A percentile compares a stretch with the other conserved stretches of the same genome.
phyloP scores from a whole-genome alignment of 257 asterid genomes.

The Gentiana dahurica region DNA sequence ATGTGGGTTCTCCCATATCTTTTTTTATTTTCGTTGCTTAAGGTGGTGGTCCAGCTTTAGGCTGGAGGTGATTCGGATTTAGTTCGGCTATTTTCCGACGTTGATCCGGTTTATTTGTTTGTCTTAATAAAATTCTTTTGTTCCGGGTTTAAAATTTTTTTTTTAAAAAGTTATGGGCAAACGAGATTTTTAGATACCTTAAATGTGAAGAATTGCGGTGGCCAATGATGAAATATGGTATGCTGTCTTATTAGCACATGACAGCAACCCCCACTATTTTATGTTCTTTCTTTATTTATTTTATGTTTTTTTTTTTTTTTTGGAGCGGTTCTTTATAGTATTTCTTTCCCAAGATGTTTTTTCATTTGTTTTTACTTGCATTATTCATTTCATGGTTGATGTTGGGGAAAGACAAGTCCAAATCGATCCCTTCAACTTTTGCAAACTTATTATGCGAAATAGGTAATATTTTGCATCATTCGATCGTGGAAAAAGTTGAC shows the following conservation, averaged over 20 bases:
- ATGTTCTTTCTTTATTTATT: not conserved
- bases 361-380: slow-evolving; percentile 5
- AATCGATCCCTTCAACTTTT: slow-evolving; percentile 1
- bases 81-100: no score
- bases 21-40: no score
- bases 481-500: no score
- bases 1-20: no score
- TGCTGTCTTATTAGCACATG: not conserved
- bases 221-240: not conserved
- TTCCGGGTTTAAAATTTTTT: not conserved
- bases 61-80: no score
- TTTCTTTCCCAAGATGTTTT: slow-evolving; percentile 2
- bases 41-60: no score
- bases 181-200: not conserved
- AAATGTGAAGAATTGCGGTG: slow-evolving; percentile 7
- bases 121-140: not conserved
- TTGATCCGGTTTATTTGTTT: not conserved
- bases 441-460: not conserved
- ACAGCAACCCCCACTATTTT: not conserved
- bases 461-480: not conserved
- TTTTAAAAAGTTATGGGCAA: no score
- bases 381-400: not conserved
- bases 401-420: slow-evolving; percentile 1
- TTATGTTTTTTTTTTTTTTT: no score
- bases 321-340: no score